Evolutionary conservation across 202 grass and related monocot genomes (phyloP).

Genomic region (Hordeum pubiflorum): DNA sequence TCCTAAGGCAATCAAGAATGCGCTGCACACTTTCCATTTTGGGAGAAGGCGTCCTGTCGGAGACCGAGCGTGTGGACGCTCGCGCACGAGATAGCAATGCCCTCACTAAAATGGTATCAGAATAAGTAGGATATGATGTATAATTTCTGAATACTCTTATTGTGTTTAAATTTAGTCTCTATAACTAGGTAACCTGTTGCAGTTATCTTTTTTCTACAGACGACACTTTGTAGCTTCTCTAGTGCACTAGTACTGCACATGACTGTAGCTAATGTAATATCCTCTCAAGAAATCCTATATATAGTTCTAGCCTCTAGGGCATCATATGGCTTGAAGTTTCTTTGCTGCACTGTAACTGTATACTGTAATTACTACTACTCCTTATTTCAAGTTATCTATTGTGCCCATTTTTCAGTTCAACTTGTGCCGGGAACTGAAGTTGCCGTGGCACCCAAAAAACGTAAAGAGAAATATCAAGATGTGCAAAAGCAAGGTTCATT

Average conservation of each 20-base stretch:
- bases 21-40: no score
- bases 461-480: conserved; percentile 43
- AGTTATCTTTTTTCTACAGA: not conserved
- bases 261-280: not conserved
- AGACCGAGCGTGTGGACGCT: no score
- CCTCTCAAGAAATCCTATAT: conserved; percentile 1
- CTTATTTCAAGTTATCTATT: conserved; percentile 7
- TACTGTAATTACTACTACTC: conserved; percentile 6
- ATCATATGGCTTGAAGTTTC: conserved; percentile 12
- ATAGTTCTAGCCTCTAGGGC: not conserved
- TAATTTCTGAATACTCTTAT: not conserved
- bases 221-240: not conserved
- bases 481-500: conserved; percentile 52
- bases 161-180: not conserved
- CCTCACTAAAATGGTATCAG: not conserved
- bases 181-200: not conserved
- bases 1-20: no score
- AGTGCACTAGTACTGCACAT: not conserved
- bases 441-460: conserved; percentile 73
- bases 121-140: not conserved
- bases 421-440: conserved; percentile 90
- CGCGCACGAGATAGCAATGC: no score
- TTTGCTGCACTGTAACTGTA: not conserved
- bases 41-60: no score
- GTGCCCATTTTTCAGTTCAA: conserved; percentile 55